Base-by-base conservation (phyloP, 2,329 filamentous ascomycete species). In the Ophiostoma novo-ulmi region DNA sequence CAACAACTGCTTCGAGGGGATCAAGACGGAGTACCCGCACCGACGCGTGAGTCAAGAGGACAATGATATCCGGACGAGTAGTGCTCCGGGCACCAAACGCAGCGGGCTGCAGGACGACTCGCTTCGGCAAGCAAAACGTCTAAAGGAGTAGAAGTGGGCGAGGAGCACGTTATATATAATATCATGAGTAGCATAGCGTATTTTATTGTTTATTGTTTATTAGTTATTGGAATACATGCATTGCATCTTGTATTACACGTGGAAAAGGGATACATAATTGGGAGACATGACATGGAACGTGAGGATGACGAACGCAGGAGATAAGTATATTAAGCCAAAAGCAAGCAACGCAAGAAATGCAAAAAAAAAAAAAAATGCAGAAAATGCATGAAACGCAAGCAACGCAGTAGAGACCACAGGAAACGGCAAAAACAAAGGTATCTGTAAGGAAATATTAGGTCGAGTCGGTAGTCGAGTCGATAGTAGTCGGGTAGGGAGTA, bases 41-140 rank as follows among this genome's bases (percentile, higher is more conserved):
- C 86, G 95, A 8, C 87, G 94, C 67, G 94, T 99, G 58, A 97
- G 91, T 75, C 90, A 96, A 76, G 95, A 99, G 77, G 93, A 97
- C 78, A 97, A 97, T 76, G 95, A 98, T 79, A 97, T 98, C 71
- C 85, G 92, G n/a, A 94, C 92, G 0, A 89, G 90, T 63, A 97
- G 93, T 78, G 80, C 97, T 48, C 93, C 94, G 0, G 95, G 94
- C 0, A 97, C 94, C 0, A 98, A 98, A 82, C 84, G 94, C 72
- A 94, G 91, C 74, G 94, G 91, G 0, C 77, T 97, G 58, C 91
- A 91, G 0, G 94, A 98, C 77, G 94, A 97, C 69, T 82, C 82
- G 22, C 77, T 96, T n/a, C 82, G 89, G 64, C 80, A 88, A 48
- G 86, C 87, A 4, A 91, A 91, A 80, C 81, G 88, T 72, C 74